Base-by-base conservation (phyloP, 345 rosid species). In the Murraya paniculata region DNA sequence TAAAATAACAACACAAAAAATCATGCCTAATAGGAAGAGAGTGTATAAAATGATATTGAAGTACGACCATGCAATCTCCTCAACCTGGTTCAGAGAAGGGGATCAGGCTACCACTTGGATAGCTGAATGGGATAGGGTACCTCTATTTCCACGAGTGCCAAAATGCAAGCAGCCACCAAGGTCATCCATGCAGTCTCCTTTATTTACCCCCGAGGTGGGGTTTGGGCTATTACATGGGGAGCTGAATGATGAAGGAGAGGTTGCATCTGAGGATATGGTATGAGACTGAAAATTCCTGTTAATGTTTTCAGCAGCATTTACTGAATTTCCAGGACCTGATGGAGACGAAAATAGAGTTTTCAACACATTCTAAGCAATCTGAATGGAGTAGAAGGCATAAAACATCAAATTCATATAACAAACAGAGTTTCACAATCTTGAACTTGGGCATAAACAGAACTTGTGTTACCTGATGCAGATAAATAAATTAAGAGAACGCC, bases 401-500 rank as follows among this genome's bases (percentile, higher is more conserved):
- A 72, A 85, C 81, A 66, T 72, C 28, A 31, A 21, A 78, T 21
- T 81, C 72, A 19, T 50, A 27, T 21, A 33, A 25, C 31, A 65
- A 62, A 77, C 22, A 69, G 19, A n/a, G 57, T 67, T 55, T 55
- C 19, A 56, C 10, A 65, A 72, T 58, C 48, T 39, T 55, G 62
- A 78, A 45, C 56, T 56, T 9, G 62, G 56, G 59, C 77, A 41
- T 38, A 80, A 80, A 33, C 65, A 73, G 50, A 41, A 68, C 45
- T 70, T 30, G 58, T 69, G 74, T 72, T 76, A 95, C 99, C 99
- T 82, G 98, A 90, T 81, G 96, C 99, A 77, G 98, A 95, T 78
- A 93, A 85, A 85, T 92, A 95, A 84, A 95, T 53, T 69, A 95
- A 84, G 62, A 95, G 89, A 81, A 95, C 83, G 45, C 98, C 97